Conservation (phyloP, 805 yeast species). For the Candida schatavii region DNA sequence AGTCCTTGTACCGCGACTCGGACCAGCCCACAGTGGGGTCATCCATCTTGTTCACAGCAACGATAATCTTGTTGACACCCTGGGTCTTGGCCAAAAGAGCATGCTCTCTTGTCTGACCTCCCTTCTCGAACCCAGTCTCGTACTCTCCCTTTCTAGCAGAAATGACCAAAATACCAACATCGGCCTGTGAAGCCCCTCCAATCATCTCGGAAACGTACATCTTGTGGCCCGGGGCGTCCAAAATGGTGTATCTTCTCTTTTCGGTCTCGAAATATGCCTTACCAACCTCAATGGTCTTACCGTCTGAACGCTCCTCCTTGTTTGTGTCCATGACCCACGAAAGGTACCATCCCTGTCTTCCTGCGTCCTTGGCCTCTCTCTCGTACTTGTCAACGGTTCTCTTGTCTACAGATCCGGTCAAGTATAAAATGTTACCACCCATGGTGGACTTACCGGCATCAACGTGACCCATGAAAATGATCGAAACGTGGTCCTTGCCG, state of each 20-base stretch:
- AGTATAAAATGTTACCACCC: slow-evolving; percentile 94
- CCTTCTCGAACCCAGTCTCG: slow-evolving; percentile 98
- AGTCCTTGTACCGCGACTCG: slow-evolving; percentile 92
- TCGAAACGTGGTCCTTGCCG: slow-evolving; percentile 94
- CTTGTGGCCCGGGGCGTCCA: slow-evolving; percentile 99
- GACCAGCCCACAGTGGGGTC: slow-evolving; percentile 97
- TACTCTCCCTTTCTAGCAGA: slow-evolving; percentile 99
- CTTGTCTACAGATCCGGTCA: slow-evolving; percentile 97
- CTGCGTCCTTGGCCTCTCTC: slow-evolving; percentile 98
- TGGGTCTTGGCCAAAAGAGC: slow-evolving; percentile 96
- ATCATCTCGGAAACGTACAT: slow-evolving; percentile 99
- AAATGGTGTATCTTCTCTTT: slow-evolving; percentile 93
- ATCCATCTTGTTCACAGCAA: slow-evolving; percentile 97
- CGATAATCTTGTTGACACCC: slow-evolving; percentile 92
- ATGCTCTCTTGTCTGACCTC: slow-evolving; percentile 98
- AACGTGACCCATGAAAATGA: slow-evolving; percentile 99
- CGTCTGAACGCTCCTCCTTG: slow-evolving; percentile 97
- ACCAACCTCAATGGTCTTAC: slow-evolving; percentile 99
- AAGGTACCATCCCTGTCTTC: slow-evolving; percentile 99
- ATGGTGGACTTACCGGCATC: slow-evolving; percentile 99
- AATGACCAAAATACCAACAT: slow-evolving; percentile 94
- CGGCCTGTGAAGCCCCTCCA: slow-evolving; percentile 99
- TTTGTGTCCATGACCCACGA: slow-evolving; percentile 99
- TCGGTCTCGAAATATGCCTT: slow-evolving; percentile 97
- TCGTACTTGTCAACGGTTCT: slow-evolving; percentile 98